Evolutionary conservation across 208 protist species (phyloP), one percentile per base, ranked within the genome.

Genomic region (Leishmania lainsoni): DNA sequence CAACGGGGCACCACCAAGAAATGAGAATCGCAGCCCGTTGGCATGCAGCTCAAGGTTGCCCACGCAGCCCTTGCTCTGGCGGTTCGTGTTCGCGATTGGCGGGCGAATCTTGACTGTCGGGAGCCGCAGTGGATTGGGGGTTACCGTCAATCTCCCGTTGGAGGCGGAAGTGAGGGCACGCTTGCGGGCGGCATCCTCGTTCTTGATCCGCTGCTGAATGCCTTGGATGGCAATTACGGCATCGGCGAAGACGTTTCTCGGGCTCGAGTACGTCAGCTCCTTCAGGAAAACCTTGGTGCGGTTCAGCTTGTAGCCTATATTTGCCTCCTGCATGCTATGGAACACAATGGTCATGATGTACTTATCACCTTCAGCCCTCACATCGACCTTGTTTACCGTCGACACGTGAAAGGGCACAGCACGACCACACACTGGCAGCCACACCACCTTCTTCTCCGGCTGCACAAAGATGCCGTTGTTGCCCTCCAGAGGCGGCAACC

Each of bases 11-110:
- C 91, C 93, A 63, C 93, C 96, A 69, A 94, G 86, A 59, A 94
- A 92, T 20, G 81, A 88, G 86, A 99, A 99, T 14, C 98, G 92
- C 48, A 99, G 86, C 56, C 99, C 99, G 86, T 99, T 99, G 49
- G 90, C 78, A 84, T 99, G 99, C 35, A 97, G 88, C 83, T 99
- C 95, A 2, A 99, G 86, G 45, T 90, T 93, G 59, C 96, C 99
- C 83, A 91, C 79, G 79, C 84, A 93, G 54, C 88, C 93, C 83
- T 98, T 89, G 89, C 92, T 95, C 63, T 95, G 86, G 0, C 91
- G 91, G 39, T 88, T 92, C 35, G 92, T 89, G 77, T 20, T 79
- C 29, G 85, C 84, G 26, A 98, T 71, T 17, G 90, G 91, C 5
- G 99, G 98, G 48, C 98, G 92, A 35, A 99, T 92, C 78, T 96